Conservation (phyloP, 192 early-diverging fungal species). For the Coemansia sp. region DNA sequence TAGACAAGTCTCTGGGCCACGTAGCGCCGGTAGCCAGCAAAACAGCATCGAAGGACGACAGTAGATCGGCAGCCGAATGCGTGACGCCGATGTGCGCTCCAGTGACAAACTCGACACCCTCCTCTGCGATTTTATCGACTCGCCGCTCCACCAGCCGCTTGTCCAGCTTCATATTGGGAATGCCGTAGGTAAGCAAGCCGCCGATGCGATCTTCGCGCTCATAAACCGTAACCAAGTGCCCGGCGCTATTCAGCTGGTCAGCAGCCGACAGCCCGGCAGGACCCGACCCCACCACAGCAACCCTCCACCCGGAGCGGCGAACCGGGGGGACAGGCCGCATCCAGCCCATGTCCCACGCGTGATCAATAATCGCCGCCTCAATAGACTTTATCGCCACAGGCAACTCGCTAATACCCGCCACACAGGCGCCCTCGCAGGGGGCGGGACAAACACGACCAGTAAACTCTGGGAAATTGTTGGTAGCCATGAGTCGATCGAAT, state of each 20-base stretch:
- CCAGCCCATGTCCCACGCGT: slow-evolving; percentile 96
- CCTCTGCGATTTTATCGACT: slow-evolving; percentile 89
- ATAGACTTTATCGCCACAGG: slow-evolving; percentile 97
- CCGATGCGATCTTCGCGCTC: slow-evolving; percentile 96
- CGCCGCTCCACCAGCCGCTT: slow-evolving; percentile 93
- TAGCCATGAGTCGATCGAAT: slow-evolving; percentile 87
- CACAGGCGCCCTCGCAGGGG: slow-evolving; percentile 96
- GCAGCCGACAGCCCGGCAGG: slow-evolving; percentile 94
- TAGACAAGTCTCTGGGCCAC: slow-evolving; percentile 93
- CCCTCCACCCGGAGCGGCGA: slow-evolving; percentile 73
- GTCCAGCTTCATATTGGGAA: slow-evolving; percentile 99
- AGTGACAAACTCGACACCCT: slow-evolving; percentile 88
- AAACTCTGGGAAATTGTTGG: slow-evolving; percentile 99
- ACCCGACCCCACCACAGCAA: slow-evolving; percentile 93
- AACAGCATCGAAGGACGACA: slow-evolving; percentile 72
- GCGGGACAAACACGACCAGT: slow-evolving; percentile 98
- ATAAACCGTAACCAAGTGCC: slow-evolving; percentile 92
- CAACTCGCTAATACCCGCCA: slow-evolving; percentile 89
- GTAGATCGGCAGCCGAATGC: slow-evolving; percentile 67
- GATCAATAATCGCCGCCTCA: slow-evolving; percentile 97
- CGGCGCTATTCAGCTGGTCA: slow-evolving; percentile 97
- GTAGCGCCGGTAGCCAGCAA: slow-evolving; percentile 93
- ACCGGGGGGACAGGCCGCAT: slow-evolving; percentile 83
- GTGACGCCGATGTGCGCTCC: slow-evolving; percentile 88
- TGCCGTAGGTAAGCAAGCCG: slow-evolving; percentile 97